Base-by-base conservation (phyloP, 1,284 basidiomycete species). In the Chondrostereum purpureum region DNA sequence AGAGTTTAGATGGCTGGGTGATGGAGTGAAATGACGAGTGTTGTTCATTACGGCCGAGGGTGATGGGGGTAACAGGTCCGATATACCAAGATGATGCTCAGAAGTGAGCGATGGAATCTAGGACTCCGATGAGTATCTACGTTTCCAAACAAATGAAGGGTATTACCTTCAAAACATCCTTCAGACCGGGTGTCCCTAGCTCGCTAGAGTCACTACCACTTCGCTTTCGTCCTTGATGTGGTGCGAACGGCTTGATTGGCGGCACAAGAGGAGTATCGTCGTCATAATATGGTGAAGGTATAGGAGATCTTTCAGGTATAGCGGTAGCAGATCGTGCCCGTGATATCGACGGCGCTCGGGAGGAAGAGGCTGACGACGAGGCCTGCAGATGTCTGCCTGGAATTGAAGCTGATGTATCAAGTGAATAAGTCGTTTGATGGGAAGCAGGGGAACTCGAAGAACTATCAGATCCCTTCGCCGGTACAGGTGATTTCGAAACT, bases 21-120 rank as follows among this genome's bases (percentile, higher is more conserved):
- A 57, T 36, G 62, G 53, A 17, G 68, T 54, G 47, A 70, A 68
- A 39, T 66, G 59, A 31, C 76, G 72, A 22, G 71, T 64, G 37
- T 61, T 67, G 23, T 74, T 66, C 13, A 73, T 60, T 22, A 74
- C 65, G 6, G 76, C 70, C 10, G 80, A 80, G 3, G 88, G 88
- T 1, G 87, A 89, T 0, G 88, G 86, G 1, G 88, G 88, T 14
- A 89, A 65, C 14, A 91, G 65, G 56, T 92, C 89, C 11, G 70
- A 54, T 61, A 80, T 77, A 21, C 80, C 82, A 14, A 83, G 61
- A 52, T 80, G 80, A 56, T 85, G 79, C 47, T 85, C 83, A 1
- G 80, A 79, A 16, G 79, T 75, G 18, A 84, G 64, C 6, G 75
- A 74, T 1, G 83, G 80, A 35, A 83, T 74, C 83, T 86, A 47